Evolutionary conservation across 805 yeast species (phyloP), one percentile per base, ranked within the genome.

Genomic region (Maudiozyma bulderi): DNA sequence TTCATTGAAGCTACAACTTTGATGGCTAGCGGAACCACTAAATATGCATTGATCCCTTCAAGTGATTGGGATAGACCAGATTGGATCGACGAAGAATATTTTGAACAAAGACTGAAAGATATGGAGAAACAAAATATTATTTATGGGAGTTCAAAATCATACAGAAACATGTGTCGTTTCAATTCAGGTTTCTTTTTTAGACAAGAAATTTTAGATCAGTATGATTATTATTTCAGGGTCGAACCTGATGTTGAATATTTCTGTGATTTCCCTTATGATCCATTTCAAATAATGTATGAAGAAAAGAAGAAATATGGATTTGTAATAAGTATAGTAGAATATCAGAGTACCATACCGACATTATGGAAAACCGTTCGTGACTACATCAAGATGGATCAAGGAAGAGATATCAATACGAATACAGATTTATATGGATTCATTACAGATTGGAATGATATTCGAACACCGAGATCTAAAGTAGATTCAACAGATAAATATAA

Each of bases 91-190:
- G 66, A 73, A 53, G 77, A 78, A 6, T 70, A 57, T 40, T 76
- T 80, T 60, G 71, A 76, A 26, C 71, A 73, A 52, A 66, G 73
- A 33, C 57, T 82, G 51, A 64, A 68, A 13, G 62, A 75, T 1
- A 68, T 76, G 71, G 66, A 59, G 11, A 70, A 71, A 13, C 63
- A 72, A 9, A 72, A 74, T 3, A 77, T 85, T 7, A 66, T 84
- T 0, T 85, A 85, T 61, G 91, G 88, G 1, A 75, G 69, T 32
- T 78, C 85, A 1, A 64, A 70, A 54, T 80, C 87, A 1, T 85
- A 85, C 60, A 77, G 97, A 62, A 90, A 91, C 66, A 93, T 93
- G 98, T 93, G 98, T 66, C 76, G 96, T 38, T 91, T 84, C 71
- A 91, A 93, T 62, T 84, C 95, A 2, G 97, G 98, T 0, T 86